Evolutionary conservation across 2,329 filamentous ascomycete species (phyloP), one percentile per base, ranked within the genome.

Genomic region (Aspergillus jensenii): DNA sequence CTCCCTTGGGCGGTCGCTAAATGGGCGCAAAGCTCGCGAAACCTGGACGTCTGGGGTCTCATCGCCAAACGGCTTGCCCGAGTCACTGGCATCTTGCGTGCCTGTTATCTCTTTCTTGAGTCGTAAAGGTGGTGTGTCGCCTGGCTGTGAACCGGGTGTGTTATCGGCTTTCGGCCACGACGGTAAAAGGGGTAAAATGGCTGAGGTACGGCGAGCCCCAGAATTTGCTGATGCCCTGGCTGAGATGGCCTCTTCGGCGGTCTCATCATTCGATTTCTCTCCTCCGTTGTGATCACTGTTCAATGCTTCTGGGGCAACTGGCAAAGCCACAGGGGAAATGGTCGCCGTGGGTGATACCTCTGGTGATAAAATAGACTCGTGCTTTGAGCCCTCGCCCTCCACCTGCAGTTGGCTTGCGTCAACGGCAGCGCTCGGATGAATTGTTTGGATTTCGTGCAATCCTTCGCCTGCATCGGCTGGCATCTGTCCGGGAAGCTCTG

Each of bases 1-100:
- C 74, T 21, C 45, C 12, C 11, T 27, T 17, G 45, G n/a, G n/a
- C 14, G 25, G 21, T 48, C 45, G 27, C 19, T 25, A 43, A 14
- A 25, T 39, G 39, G 23, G 23, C 40, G 17, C 43, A 27, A 35
- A 17, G 14, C 25, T 39, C 33, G 11, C 41, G 51, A 25, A n/a
- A 14, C 19, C 35, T 14, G 27, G n/a, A 15, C 12, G 27, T 41
- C 21, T 15, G 19, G 21, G 11, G 23, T 15, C 15, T 15, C 35
- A n/a, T 14, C 6, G 25, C 40, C 17, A 37, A 14, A 37, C 15
- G 12, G 35, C 35, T 6, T 37, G 6, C 35, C 35, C 35, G 4
- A 37, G 35, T n/a, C 35, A 37, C 15, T 25, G n/a, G 11, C 25
- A 17, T 8, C n/a, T 33, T 31, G 15, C 25, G 15, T 23, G 17